These are phyloP conservation scores for Arthroderma sp. DNA, from an alignment of 2,329 filamentous ascomycete genomes.

Conservation along the genomic window DNA sequence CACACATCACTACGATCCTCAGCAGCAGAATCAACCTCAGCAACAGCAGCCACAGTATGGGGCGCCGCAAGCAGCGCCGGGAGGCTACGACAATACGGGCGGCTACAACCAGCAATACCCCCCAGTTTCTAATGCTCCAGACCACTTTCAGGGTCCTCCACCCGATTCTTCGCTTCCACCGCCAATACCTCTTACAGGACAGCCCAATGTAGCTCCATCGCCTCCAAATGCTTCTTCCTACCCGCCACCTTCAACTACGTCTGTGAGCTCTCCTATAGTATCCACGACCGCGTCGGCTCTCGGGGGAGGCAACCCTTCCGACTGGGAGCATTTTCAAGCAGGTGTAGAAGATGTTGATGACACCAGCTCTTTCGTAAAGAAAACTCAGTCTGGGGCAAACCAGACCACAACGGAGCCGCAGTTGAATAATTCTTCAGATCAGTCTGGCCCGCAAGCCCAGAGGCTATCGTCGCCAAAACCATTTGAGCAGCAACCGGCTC, in stretches of 20 bases:
- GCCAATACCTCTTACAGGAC: conserved; percentile 8
- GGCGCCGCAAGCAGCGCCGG: conserved; percentile 5
- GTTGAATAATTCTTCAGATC: no score
- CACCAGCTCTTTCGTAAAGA: conserved; percentile 5
- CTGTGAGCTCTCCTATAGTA: background rate
- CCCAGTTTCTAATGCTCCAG: background rate
- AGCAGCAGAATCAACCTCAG: conserved; percentile 10
- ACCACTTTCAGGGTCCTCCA: conserved; percentile 5
- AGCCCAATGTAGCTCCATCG: conserved; percentile 12
- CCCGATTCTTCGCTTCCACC: conserved; percentile 1
- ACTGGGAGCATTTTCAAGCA: conserved; percentile 34
- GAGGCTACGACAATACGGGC: conserved; percentile 5
- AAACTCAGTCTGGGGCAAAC: no score
- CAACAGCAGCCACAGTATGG: background rate
- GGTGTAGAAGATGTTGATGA: conserved; percentile 27
- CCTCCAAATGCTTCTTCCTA: conserved; percentile 10
- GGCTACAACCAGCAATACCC: background rate
- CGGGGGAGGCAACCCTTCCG: conserved; percentile 31
- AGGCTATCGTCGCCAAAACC: background rate
- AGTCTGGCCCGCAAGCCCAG: background rate
- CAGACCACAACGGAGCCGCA: no score
- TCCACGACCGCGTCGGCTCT: conserved; percentile 21
- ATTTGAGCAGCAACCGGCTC: no score
- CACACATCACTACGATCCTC: conserved; percentile 21
- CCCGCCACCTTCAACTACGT: conserved; percentile 4